These are phyloP conservation scores for Plectosphaerella cucumerina DNA, from an alignment of 2,329 filamentous ascomycete genomes.

Conservation along the genomic window DNA sequence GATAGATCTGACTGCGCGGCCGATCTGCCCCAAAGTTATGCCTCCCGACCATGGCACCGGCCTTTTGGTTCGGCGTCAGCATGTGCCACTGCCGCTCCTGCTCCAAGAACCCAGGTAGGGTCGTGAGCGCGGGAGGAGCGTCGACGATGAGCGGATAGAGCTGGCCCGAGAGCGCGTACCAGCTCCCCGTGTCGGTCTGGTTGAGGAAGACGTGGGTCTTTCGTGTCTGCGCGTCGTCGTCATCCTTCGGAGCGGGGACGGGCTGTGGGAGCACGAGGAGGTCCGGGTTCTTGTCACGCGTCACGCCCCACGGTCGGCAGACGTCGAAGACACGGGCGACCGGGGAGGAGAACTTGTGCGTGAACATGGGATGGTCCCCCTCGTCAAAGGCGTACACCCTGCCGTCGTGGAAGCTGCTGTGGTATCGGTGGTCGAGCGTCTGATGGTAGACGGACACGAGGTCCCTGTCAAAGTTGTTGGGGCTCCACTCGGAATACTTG, in stretches of 20 bases:
- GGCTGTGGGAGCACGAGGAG: constrained; percentile 87
- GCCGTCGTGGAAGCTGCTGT: constrained; percentile 83
- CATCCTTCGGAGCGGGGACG: constrained; percentile 53
- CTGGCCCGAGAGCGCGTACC: constrained; percentile 88
- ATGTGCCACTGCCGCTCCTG: constrained; percentile 33
- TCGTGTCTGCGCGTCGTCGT: constrained; percentile 46
- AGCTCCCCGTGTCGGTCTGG: constrained; percentile 78
- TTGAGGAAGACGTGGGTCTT: constrained; percentile 77
- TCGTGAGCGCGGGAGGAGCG: constrained; percentile 44
- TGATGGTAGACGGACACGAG: constrained; percentile 75
- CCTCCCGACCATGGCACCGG: constrained; percentile 65
- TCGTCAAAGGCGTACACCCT: constrained; percentile 75
- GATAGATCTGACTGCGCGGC: constrained; percentile 25
- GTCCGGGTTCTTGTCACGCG: constrained; percentile 61
- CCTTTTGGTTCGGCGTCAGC: constrained; percentile 42
- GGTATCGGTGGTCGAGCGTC: constrained; percentile 83
- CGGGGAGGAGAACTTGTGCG: constrained; percentile 67
- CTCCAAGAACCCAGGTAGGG: constrained; percentile 44
- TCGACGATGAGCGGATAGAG: constrained; percentile 83
- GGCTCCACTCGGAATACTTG: constrained; percentile 90
- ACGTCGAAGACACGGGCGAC: constrained; percentile 89
- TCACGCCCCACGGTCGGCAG: constrained; percentile 66
- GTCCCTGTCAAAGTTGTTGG: constrained; percentile 87
- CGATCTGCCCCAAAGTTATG: constrained; percentile 54
- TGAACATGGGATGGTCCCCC: constrained; percentile 56